A percentile compares a stretch with the other conserved stretches of the same genome.
Evolutionary conservation across 208 protist genomes (phyloP).

Genomic region (Acanthamoeba polyphaga): DNA sequence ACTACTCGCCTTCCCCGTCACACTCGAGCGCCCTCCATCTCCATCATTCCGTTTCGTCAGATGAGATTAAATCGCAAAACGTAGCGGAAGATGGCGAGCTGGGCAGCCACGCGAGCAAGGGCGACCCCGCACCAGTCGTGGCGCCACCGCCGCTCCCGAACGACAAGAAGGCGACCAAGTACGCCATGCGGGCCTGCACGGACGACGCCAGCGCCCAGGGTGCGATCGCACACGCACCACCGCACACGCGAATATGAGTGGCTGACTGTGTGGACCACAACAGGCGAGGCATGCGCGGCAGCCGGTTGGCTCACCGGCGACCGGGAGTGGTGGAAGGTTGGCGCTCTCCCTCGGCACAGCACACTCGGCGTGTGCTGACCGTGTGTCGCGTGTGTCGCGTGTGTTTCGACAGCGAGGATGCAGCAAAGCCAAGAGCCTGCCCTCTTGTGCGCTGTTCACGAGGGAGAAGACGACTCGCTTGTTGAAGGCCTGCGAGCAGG

Average conservation of each 20-base stretch:
- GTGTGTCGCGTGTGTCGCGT: not conserved
- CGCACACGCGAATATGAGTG: not conserved
- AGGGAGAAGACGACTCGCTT: not conserved
- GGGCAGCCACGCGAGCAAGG: not conserved
- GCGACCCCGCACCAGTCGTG: not conserved
- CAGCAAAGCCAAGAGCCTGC: slow-evolving; percentile 39
- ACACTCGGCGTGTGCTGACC: not conserved
- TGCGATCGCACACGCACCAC: not conserved
- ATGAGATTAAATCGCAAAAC: not conserved
- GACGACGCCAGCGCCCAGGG: not conserved
- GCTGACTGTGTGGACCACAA: not conserved
- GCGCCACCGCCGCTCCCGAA: not conserved
- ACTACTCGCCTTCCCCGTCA: not conserved
- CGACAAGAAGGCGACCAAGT: not conserved
- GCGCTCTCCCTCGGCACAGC: not conserved
- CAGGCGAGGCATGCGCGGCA: not conserved
- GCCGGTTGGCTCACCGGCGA: not conserved
- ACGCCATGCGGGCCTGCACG: not conserved
- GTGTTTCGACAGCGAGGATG: not conserved
- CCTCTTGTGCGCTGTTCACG: not conserved
- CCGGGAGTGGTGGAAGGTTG: not conserved
- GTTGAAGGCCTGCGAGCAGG: not conserved
- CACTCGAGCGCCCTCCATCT: not conserved
- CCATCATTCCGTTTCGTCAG: not conserved
- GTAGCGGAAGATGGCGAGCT: not conserved